These are phyloP conservation scores for Saccharomyces hybrid DNA, from an alignment of 1,139 yeast genomes.

Conservation along the genomic window DNA sequence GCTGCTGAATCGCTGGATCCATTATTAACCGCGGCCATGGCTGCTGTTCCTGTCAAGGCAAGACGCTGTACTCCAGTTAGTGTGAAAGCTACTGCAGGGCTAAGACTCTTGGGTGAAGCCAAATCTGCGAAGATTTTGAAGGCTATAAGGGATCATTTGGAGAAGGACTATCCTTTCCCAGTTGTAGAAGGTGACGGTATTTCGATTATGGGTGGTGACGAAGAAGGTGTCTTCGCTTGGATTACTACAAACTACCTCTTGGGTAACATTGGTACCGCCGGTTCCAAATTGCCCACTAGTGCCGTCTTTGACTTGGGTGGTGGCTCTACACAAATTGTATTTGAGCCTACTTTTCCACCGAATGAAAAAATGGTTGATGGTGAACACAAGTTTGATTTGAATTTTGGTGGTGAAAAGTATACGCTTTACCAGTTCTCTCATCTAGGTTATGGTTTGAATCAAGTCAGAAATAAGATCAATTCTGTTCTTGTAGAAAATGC, in stretches of 20 bases:
- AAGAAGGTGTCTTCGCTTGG: conserved; percentile 99
- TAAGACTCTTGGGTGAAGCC: conserved; percentile 74
- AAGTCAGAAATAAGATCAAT: conserved; percentile 82
- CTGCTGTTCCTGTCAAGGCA: conserved; percentile 62
- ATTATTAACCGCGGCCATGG: conserved; percentile 63
- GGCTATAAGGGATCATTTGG: conserved; percentile 70
- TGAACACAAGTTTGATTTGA: conserved; percentile 75
- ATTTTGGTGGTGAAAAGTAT: conserved; percentile 75
- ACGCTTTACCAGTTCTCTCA: conserved; percentile 91
- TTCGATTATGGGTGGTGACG: conserved; percentile 89
- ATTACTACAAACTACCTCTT: conserved; percentile 87
- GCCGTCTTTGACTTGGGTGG: conserved; percentile 98
- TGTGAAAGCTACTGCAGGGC: conserved; percentile 97
- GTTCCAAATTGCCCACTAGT: conserved; percentile 71
- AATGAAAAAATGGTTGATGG: conserved; percentile 69
- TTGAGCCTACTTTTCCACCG: conserved; percentile 69
- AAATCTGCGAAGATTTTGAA: conserved; percentile 62
- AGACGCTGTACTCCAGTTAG: conserved; percentile 86
- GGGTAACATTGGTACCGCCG: conserved; percentile 77
- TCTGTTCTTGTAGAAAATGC: conserved; percentile 47
- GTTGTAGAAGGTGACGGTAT: conserved; percentile 81
- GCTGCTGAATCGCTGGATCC: conserved; percentile 89
- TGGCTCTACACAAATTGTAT: conserved; percentile 96
- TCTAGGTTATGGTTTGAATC: conserved; percentile 90
- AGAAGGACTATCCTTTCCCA: conserved; percentile 79